Base-by-base conservation (phyloP, 352 stramenopile genomes). In the Phytophthora citricola region DNA sequence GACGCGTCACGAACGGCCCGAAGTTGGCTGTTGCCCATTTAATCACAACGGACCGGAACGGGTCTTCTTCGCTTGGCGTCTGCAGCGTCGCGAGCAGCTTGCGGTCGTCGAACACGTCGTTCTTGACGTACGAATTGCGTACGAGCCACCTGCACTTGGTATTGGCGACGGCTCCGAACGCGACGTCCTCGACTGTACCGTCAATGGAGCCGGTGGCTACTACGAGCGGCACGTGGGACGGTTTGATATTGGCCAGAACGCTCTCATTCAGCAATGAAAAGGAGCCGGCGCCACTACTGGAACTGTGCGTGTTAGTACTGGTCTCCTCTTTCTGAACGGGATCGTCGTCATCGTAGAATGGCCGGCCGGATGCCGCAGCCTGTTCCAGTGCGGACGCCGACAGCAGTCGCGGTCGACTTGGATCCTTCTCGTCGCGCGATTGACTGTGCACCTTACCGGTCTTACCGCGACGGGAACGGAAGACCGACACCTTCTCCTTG, bases 401-500 rank as follows among this genome's bases (percentile, higher is more conserved):
- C 22, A 82, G 53, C 57, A 82, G 47, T 46, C 74, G 48, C 15
- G 74, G 74, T 1, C 74, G 71, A 64, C 75, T 76, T 31, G 67
- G 66, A 4, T 69, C 59, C 34, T 74, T 68, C 17, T 74, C 69
- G 45, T 77, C 59, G 34, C 56, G 56, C 1, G 52, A 59, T 27
- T 71, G 56, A 11, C 40, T 66, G 49, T 66, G 48, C 5, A 27
- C 22, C 17, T 66, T 69, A 17, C 44, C 9, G 31, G 11, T 5
- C n/a, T 63, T 78, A 5, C 71, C 44, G 8, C 71, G 64, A 22
- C 81, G 68, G 27, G 80, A 76, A 39, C 75, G 75, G 54, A 79
- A 90, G 22, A 88, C 66, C 20, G 73, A 58, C 50, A 90, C 55
- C 49, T 83, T 71, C 51, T 90, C 78, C 31, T 76, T 76, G 15